Evolutionary conservation across 306 rosid genomes (phyloP), one percentile per base, ranked within the genome.

Genomic region (Castanea sativa): DNA sequence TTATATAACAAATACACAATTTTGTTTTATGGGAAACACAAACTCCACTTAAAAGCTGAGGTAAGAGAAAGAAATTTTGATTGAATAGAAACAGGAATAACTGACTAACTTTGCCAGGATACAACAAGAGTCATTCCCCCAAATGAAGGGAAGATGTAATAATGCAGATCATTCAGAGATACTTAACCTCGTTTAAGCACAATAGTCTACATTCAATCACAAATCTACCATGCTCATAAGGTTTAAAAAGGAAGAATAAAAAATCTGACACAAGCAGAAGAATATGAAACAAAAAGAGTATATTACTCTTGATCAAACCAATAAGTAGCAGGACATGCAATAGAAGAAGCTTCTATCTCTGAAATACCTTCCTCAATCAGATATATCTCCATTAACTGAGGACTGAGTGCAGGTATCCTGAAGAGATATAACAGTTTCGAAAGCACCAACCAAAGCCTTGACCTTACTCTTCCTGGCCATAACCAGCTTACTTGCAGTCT

Each of bases 361-460:
- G n/a, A 61, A 61, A 61, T 23, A 14, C 38, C 20, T 61, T 61
- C 30, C 69, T 61, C 69, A 61, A 61, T 61, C 6, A 25, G 29
- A 21, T 58, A 23, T 23, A n/a, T 61, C 68, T 12, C 33, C 33
- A 25, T 27, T 27, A 23, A 59, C 30, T 78, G 45, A 38, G 45
- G 11, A 82, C 85, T 3, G 78, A 15, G 21, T 76, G 68, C 60
- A 75, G 64, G 78, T 68, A 61, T 89, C 96, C 79, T 78, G 97
- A 60, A 92, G 96, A 59, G 98, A 94, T 81, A 94, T 94, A 64
- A 92, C 96, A 1, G 94, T 92, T 79, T 92, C 98, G 76, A 94
- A 92, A 82, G 97, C 97, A 73, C 97, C 94, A 73, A 92, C 98
- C 64, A 94, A 85, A 71, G 97, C 96, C 90, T 90, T 92, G 51